Evolutionary conservation across 768 basidiomycete genomes (phyloP).

Genomic region (Suillus americanus): DNA sequence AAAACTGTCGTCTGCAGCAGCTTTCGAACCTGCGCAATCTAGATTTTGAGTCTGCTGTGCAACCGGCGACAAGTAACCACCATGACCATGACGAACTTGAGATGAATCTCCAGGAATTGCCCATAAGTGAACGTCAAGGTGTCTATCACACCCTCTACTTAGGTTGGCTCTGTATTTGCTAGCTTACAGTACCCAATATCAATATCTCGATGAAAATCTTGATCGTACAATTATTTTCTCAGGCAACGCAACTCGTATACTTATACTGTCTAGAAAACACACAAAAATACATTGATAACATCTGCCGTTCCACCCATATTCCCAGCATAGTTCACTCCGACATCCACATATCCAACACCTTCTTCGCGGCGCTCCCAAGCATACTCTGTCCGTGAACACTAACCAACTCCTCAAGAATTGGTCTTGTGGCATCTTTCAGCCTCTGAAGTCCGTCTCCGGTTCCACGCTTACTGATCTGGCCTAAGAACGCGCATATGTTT

Average conservation of each 20-base stretch:
- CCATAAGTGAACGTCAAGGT: too few species aligned
- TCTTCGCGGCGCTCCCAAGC: slow-evolving; percentile 39
- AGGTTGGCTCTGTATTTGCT: too few species aligned
- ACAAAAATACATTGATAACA: slow-evolving; percentile 1
- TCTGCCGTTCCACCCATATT: neutral
- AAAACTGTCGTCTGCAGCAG: too few species aligned
- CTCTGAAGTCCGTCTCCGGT: slow-evolving; percentile 46
- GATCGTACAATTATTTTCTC: neutral
- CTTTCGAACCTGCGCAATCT: too few species aligned
- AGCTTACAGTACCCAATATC: too few species aligned
- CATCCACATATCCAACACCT: slow-evolving; percentile 42
- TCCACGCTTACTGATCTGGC: slow-evolving; percentile 57
- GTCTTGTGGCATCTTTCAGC: slow-evolving; percentile 50
- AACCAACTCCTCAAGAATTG: slow-evolving; percentile 52
- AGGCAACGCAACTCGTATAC: neutral
- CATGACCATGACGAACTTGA: too few species aligned
- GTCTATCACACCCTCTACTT: too few species aligned
- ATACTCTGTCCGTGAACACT: slow-evolving; percentile 34
- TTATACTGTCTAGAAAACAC: neutral
- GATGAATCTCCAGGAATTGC: too few species aligned
- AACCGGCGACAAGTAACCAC: too few species aligned
- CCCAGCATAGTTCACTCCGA: slow-evolving; percentile 9
- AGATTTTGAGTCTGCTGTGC: too few species aligned
- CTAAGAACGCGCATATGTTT: slow-evolving; percentile 73
- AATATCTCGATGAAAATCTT: too few species aligned